These are phyloP conservation scores for Dryas drummondii DNA, from an alignment of 306 rosid genomes.

Conservation along the genomic window DNA sequence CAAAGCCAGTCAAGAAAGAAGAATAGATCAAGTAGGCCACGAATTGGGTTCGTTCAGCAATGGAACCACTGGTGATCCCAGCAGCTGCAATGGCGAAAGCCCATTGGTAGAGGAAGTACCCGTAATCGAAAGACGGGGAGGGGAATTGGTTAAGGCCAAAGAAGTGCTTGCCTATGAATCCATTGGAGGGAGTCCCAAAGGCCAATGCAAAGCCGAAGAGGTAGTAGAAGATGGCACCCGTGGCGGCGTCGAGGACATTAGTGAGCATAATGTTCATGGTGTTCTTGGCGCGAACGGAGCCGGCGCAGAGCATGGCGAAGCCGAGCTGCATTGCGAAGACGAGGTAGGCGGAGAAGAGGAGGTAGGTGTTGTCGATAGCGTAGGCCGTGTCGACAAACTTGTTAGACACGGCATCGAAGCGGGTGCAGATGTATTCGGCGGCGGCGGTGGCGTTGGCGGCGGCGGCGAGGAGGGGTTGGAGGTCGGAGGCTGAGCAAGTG, in stretches of 20 bases:
- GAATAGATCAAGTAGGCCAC: conserved; percentile 55
- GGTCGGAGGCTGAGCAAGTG: conserved; percentile 47
- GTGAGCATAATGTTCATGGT: conserved; percentile 67
- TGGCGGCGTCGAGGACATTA: conserved; percentile 54
- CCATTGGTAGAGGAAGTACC: conserved; percentile 49
- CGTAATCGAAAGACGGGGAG: conserved; percentile 41
- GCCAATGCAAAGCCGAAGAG: conserved; percentile 55
- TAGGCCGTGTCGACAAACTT: conserved; percentile 40
- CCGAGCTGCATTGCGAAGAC: conserved; percentile 65
- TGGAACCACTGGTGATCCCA: conserved; percentile 59
- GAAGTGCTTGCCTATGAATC: conserved; percentile 49
- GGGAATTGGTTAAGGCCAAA: conserved; percentile 44
- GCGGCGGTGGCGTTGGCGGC: conserved; percentile 28
- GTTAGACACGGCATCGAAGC: conserved; percentile 38
- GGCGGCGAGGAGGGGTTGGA: conserved; percentile 40
- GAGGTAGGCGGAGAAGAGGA: conserved; percentile 55
- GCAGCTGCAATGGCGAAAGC: conserved; percentile 63
- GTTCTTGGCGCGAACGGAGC: conserved; percentile 57
- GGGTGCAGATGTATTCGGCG: conserved; percentile 44
- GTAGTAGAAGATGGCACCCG: conserved; percentile 51
- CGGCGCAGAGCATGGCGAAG: conserved; percentile 63
- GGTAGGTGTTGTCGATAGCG: conserved; percentile 48
- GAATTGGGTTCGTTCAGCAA: conserved; percentile 58
- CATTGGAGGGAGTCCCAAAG: conserved; percentile 46
- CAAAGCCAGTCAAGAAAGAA: conserved; percentile 47